Evolutionary conservation across 139 green algal species (phyloP).

Genomic region (Tetradesmus obliquus): DNA sequence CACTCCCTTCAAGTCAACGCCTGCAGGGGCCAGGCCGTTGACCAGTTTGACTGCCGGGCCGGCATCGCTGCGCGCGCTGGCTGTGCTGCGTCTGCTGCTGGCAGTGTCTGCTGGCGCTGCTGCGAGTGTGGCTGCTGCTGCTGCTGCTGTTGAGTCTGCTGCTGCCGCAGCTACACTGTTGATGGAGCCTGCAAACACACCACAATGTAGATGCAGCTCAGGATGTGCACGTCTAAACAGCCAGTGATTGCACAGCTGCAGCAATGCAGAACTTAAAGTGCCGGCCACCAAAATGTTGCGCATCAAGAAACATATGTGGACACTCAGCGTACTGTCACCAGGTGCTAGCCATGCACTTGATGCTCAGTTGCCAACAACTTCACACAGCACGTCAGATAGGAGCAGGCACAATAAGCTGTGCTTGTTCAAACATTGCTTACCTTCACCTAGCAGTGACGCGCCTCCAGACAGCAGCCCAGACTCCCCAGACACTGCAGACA

Average conservation of each 20-base stretch:
- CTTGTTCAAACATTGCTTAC: not conserved
- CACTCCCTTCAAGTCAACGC: conserved; percentile 68
- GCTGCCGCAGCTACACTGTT: conserved; percentile 11
- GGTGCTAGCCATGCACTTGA: too few relatives aligned
- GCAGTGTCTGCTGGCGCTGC: not conserved
- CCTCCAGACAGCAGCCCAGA: not conserved
- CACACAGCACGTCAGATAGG: too few relatives aligned
- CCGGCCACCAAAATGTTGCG: too few relatives aligned
- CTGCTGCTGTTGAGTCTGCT: conserved; percentile 5
- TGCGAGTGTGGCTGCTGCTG: not conserved
- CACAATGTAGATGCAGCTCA: not conserved
- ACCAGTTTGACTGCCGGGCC: conserved; percentile 28
- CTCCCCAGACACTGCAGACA: conserved; percentile 4
- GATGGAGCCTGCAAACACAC: conserved; percentile 8
- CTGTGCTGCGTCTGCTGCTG: not conserved
- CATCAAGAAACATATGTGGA: too few relatives aligned
- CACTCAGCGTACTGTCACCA: too few relatives aligned
- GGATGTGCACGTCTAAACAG: not conserved
- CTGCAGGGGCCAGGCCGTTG: conserved; percentile 57
- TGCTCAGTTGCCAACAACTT: too few relatives aligned
- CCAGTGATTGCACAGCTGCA: too few relatives aligned
- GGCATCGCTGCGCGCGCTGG: not conserved
- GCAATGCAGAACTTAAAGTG: too few relatives aligned
- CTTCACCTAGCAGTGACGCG: conserved; percentile 36
- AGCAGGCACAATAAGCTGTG: too few relatives aligned